phyloP scores from a whole-genome alignment of 2,329 filamentous ascomycete species.

The Esteya vermicola region DNA sequence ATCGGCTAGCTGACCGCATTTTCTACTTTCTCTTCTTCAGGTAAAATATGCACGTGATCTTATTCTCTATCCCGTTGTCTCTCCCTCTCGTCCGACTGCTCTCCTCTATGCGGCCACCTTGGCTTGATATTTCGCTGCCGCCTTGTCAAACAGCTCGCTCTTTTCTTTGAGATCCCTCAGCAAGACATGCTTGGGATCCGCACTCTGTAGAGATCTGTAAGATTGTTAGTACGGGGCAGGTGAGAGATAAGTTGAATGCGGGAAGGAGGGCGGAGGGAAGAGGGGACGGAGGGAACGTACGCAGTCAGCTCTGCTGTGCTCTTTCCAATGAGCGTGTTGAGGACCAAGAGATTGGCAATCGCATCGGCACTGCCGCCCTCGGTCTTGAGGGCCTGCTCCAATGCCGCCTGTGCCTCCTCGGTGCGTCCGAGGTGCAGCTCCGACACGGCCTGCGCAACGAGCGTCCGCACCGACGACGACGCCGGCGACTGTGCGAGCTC shows the following conservation, averaged over 20 bases:
- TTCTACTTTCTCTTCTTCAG: too few relatives aligned
- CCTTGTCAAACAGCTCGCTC: conserved; percentile 74
- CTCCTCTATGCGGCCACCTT: conserved; percentile 40
- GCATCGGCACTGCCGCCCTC: conserved; percentile 58
- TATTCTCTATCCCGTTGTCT: too few relatives aligned
- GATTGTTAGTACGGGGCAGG: neutral
- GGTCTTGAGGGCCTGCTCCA: conserved; percentile 66
- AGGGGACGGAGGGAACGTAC: conserved; percentile 37
- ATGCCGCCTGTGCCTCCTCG: conserved; percentile 75
- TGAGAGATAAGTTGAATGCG: too few relatives aligned
- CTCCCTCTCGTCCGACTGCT: too few relatives aligned
- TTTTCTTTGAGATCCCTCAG: conserved; percentile 69
- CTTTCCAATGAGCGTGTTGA: conserved; percentile 65
- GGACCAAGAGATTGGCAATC: conserved; percentile 69
- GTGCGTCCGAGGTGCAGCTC: conserved; percentile 81
- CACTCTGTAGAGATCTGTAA: conserved; percentile 37
- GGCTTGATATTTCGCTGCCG: conserved; percentile 71
- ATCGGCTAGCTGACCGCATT: too few relatives aligned
- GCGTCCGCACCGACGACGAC: conserved; percentile 58
- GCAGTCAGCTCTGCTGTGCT: conserved; percentile 45
- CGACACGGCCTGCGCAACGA: conserved; percentile 79
- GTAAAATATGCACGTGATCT: too few relatives aligned
- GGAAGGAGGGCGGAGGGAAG: neutral
- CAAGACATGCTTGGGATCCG: conserved; percentile 54
- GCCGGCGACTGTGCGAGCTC: conserved; percentile 82